Evolutionary conservation across 805 yeast genomes (phyloP), one percentile per base, ranked within the genome.

Genomic region (Tetrapisispora fleetii): DNA sequence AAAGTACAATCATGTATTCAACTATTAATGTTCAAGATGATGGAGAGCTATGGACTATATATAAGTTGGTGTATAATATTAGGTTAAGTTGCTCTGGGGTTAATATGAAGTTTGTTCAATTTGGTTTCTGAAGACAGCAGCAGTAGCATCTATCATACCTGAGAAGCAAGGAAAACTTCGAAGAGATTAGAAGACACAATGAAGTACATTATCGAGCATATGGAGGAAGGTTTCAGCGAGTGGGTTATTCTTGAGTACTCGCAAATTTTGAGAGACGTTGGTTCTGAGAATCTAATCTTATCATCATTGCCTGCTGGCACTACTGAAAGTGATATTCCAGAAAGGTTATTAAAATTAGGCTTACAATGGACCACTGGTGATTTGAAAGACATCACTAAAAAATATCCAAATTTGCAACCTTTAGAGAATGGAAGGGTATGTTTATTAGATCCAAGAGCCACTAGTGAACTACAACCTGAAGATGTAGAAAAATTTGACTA

Each of bases 161-260:
- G 28, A 6, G 8, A 6, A 24, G 28, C 28, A 24, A 24, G 28
- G 8, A 24, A 24, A 24, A 24, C 4, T 8, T 24, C 8, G 28
- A 3, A 21, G 16, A 7, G 27, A 11, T 5, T 17, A 27, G n/a
- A 40, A 14, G n/a, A 16, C 22, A 6, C 36, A 13, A 86, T 86
- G 95, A 88, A 87, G 67, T 91, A 89, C 73, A 79, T 93, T 47
- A 89, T 91, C 46, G 99, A 91, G 67, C 99, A 91, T 64, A 91
- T 91, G 97, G 99, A 91, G 67, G 85, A 80, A 52, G 98, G 96
- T 1, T 88, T 91, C 75, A 87, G 96, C 54, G 93, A 85, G 55
- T 91, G 99, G 99, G 98, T 91, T 40, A 76, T 78, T 28, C 73
- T 93, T 6, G 99, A 91, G 60, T 91, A 91, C 67, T 68, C 79